Base-by-base conservation (phyloP, 2,329 filamentous ascomycete species). In the Aspergillus pseudoglaucus region DNA sequence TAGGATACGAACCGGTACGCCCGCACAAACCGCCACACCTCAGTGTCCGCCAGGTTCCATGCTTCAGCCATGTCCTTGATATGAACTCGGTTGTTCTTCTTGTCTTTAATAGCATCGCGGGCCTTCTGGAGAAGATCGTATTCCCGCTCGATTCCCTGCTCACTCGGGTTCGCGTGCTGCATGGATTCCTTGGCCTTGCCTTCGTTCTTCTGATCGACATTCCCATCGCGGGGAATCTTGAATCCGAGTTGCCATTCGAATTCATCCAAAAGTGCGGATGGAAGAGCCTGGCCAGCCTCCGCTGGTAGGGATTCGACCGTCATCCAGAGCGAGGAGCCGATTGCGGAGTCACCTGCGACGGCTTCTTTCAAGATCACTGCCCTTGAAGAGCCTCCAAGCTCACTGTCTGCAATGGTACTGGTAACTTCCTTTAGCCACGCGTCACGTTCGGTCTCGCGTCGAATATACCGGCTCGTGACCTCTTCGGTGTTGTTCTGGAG, bases 211-310 rank as follows among this genome's bases (percentile, higher is more conserved):
- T 64, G 55, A 47, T 71, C 64, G n/a, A 63, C 59, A 33, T 64
- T 61, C 66, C 71, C 44, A 58, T 67, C 53, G 48, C 76, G 75
- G 1, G 90, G 88, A 8, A 96, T 77, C 12, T 77, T 74, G 67
- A 97, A 97, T 46, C 91, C 93, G 63, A 97, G 88, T 56, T 85
- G 80, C 89, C 90, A 97, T 62, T 91, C 85, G 2, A 95, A 73
- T 54, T 93, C 86, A n/a, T 78, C 66, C 17, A 74, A 50, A 30
- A 72, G 64, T 12, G 61, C 56, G 2, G 67, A 66, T 3, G 85
- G 82, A 6, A 84, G 70, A 39, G 73, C 71, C 59, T 85, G 81
- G 12, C 64, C 65, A 18, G 61, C 61, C 47, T 66, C 67, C 1
- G 72, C 66, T 5, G 74, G 69, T 1, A 77, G 69, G 12, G 75